Conservation (phyloP, 306 rosid genomes). For the Macrotyloma uniflorum region DNA sequence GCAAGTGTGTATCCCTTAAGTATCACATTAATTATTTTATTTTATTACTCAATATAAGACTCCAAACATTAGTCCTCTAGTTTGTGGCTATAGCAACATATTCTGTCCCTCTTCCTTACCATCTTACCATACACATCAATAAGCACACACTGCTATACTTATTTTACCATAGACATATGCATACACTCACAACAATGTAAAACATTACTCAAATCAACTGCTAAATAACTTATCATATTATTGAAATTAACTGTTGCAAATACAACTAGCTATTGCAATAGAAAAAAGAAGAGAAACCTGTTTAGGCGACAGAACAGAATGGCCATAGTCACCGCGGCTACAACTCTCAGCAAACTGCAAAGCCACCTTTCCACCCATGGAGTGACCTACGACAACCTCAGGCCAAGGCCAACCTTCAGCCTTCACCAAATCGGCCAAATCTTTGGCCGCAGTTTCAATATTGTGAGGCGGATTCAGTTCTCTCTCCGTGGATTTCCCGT, state of each 20-base stretch:
- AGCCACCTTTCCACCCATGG: conserved; percentile 94
- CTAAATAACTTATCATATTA: background rate
- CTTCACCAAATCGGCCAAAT: conserved; percentile 72
- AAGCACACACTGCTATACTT: no score
- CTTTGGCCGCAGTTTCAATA: conserved; percentile 73
- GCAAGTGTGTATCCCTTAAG: no score
- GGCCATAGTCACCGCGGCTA: conserved; percentile 70
- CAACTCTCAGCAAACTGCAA: conserved; percentile 70
- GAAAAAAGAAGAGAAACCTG: conserved; percentile 57
- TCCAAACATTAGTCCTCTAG: background rate
- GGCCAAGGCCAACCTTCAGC: conserved; percentile 88
- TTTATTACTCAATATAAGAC: no score
- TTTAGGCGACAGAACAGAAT: conserved; percentile 61
- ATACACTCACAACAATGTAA: background rate
- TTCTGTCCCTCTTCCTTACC: background rate
- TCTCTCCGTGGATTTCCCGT: conserved; percentile 70
- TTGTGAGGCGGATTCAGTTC: conserved; percentile 70
- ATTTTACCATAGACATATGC: background rate
- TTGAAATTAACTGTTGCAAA: background rate
- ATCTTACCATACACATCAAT: background rate
- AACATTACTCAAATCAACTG: background rate
- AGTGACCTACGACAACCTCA: conserved; percentile 88
- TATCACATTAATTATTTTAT: no score
- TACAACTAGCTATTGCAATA: background rate
- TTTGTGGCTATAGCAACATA: background rate